phyloP scores from a whole-genome alignment of 208 protist genomes.

The Porcisia hertigi region DNA sequence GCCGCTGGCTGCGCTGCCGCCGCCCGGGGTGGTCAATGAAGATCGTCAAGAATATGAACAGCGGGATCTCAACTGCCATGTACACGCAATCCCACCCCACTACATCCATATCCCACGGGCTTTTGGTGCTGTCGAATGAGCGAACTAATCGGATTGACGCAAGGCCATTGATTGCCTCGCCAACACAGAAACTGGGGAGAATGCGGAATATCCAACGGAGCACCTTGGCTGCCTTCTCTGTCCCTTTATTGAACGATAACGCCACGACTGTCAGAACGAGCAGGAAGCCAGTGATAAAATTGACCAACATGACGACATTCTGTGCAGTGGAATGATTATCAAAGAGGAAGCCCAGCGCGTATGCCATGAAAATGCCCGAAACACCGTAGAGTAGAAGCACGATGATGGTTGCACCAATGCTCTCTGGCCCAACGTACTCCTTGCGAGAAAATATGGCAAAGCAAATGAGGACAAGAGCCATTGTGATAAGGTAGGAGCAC shows the following conservation, averaged over 20 bases:
- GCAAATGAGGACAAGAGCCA: conserved; percentile 28
- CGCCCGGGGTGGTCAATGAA: conserved; percentile 41
- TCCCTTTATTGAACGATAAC: background rate
- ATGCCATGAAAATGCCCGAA: conserved; percentile 24
- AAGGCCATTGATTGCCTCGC: conserved; percentile 53
- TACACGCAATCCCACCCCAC: conserved; percentile 37
- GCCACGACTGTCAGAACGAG: conserved; percentile 37
- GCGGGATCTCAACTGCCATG: conserved; percentile 47
- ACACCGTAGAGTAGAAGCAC: conserved; percentile 45
- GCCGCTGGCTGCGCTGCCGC: conserved; percentile 27
- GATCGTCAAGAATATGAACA: conserved; percentile 35
- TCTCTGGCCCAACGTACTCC: conserved; percentile 37
- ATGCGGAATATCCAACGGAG: conserved; percentile 46
- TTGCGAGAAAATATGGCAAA: conserved; percentile 37
- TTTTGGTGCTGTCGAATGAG: background rate
- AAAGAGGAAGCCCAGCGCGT: conserved; percentile 53
- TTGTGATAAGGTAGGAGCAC: conserved; percentile 34
- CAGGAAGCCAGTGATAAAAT: conserved; percentile 51
- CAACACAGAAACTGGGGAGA: conserved; percentile 49
- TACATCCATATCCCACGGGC: conserved; percentile 24
- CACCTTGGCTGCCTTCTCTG: conserved; percentile 11
- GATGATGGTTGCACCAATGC: conserved; percentile 26
- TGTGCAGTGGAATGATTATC: conserved; percentile 43
- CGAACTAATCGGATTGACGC: conserved; percentile 15
- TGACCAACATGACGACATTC: conserved; percentile 36